A percentile compares a stretch with the other conserved stretches of the same genome.
These are phyloP conservation scores for Aspergillus sp. DNA, from an alignment of 2,329 filamentous ascomycete species.

Conservation along the genomic window DNA sequence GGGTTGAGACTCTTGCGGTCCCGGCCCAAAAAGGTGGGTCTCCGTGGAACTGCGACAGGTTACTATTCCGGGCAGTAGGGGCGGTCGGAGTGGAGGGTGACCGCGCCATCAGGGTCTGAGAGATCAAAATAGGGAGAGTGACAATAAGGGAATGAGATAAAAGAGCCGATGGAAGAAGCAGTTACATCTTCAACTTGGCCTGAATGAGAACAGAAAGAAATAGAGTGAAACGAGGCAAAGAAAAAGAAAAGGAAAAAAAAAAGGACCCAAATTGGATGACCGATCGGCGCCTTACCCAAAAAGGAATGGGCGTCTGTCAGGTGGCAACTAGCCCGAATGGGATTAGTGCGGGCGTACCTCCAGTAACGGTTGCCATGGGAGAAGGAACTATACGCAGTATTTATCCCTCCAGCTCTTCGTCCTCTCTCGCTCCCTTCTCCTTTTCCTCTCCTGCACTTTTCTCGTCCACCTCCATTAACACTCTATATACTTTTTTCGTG, in stretches of 20 bases:
- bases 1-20: slow-evolving; percentile 26
- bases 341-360: slow-evolving; percentile 30
- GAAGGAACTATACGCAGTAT: slow-evolving; percentile 34
- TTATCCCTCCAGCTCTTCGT: slow-evolving; percentile 31
- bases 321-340: slow-evolving; percentile 46
- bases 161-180: background rate
- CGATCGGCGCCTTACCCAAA: slow-evolving; percentile 43
- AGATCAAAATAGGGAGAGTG: background rate
- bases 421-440: slow-evolving; percentile 23
- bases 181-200: background rate
- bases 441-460: slow-evolving; percentile 17
- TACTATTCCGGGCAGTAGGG: slow-evolving; percentile 20
- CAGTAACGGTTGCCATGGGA: slow-evolving; percentile 42
- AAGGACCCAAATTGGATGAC: slow-evolving; percentile 14
- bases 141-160: background rate
- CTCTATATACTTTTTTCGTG: slow-evolving; percentile 26
- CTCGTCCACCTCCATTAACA: slow-evolving; percentile 7
- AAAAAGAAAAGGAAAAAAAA: slow-evolving; percentile 13
- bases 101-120: slow-evolving; percentile 27
- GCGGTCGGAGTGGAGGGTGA: slow-evolving; percentile 23
- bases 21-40: slow-evolving; percentile 34
- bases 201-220: background rate
- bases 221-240: slow-evolving; percentile 6
- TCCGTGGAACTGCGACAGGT: slow-evolving; percentile 26
- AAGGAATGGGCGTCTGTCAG: slow-evolving; percentile 42